Evolutionary conservation across 495 filamentous ascomycete genomes (phyloP).

Genomic region (Lentithecium fluviatile): DNA sequence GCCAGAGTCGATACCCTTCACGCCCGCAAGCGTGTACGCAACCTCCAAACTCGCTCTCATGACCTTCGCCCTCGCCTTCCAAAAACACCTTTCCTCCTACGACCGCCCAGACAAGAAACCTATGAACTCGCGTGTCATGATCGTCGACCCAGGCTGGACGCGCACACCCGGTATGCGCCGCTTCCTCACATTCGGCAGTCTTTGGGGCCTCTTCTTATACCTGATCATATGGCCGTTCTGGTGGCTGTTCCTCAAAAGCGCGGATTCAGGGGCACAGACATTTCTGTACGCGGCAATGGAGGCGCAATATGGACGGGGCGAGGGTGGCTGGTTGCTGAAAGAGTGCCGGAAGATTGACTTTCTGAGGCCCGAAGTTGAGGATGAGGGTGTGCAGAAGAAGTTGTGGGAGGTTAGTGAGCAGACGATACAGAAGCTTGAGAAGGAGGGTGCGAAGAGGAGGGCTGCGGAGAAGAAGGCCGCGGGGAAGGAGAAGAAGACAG

Average conservation of each 20-base stretch:
- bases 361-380: conserved; percentile 68
- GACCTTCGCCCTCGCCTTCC: conserved; percentile 81
- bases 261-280: conserved; percentile 79
- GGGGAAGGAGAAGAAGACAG: conserved; percentile 44
- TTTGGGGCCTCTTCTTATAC: conserved; percentile 81
- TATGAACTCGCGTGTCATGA: conserved; percentile 72
- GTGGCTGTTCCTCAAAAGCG: conserved; percentile 86
- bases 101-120: conserved; percentile 77
- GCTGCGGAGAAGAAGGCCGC: conserved; percentile 68
- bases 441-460: conserved; percentile 67
- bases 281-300: conserved; percentile 87
- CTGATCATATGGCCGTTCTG: conserved; percentile 72
- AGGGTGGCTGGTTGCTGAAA: conserved; percentile 73
- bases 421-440: conserved; percentile 79
- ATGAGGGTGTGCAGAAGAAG: conserved; percentile 74
- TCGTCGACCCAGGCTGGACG: conserved; percentile 80
- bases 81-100: conserved; percentile 81
- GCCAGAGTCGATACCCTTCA: conserved; percentile 31
- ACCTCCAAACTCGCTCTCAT: conserved; percentile 87
- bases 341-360: conserved; percentile 78
- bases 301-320: conserved; percentile 57
- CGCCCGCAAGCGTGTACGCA: conserved; percentile 60
- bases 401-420: conserved; percentile 87
- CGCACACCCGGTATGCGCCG: conserved; percentile 84
- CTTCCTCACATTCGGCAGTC: conserved; percentile 78